phyloP scores from a whole-genome alignment of 306 rosid genomes.

The Cucumis cinereus region DNA sequence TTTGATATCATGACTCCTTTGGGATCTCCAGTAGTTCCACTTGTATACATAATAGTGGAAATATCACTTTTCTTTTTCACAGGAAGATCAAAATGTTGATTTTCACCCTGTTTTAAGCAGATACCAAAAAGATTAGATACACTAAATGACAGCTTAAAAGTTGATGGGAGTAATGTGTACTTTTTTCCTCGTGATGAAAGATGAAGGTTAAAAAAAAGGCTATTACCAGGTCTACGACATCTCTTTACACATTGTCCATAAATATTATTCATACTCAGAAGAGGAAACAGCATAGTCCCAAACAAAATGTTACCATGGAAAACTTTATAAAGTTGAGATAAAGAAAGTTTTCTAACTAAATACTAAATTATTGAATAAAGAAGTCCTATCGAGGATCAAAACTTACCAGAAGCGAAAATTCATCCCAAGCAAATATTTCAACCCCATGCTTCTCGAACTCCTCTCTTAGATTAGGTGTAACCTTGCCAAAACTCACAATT shows the following conservation, averaged over 20 bases:
- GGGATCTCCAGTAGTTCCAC: slow-evolving; percentile 97
- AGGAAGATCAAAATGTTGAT: slow-evolving; percentile 70
- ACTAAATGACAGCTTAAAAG: background rate
- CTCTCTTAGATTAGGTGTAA: slow-evolving; percentile 59
- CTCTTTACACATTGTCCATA: background rate
- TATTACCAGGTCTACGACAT: background rate
- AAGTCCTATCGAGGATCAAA: background rate
- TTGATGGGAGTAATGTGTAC: background rate
- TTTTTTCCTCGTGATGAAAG: background rate
- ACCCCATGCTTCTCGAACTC: slow-evolving; percentile 45
- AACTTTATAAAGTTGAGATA: background rate
- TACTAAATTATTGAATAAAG: background rate
- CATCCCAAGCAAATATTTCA: slow-evolving; percentile 67
- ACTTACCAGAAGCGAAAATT: slow-evolving; percentile 65
- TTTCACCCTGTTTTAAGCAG: slow-evolving; percentile 43
- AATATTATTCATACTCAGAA: background rate
- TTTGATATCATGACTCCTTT: slow-evolving; percentile 92
- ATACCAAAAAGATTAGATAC: background rate
- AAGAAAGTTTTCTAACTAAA: background rate
- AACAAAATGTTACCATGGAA: background rate
- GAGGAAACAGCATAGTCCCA: background rate
- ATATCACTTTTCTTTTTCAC: slow-evolving; percentile 61
- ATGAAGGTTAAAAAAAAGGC: background rate
- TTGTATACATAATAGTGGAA: slow-evolving; percentile 93
- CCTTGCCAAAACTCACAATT: slow-evolving; percentile 89